Evolutionary conservation across 2,329 filamentous ascomycete species (phyloP).

Genomic region (Aureobasidium sp.): DNA sequence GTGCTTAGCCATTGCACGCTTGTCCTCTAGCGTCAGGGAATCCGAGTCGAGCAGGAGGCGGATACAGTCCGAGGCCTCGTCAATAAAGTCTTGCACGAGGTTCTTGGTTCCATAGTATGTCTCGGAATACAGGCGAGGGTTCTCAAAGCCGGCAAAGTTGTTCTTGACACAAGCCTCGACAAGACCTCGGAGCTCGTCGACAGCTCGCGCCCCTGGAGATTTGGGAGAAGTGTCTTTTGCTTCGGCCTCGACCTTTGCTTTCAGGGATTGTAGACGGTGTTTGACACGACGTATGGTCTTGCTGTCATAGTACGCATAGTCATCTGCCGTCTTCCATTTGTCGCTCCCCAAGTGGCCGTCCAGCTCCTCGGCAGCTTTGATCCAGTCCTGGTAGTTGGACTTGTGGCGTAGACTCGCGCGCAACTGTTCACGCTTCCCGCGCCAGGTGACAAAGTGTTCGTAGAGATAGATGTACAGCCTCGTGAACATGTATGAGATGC

Average conservation of each 20-base stretch:
- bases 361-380: slow-evolving; percentile 67
- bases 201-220: slow-evolving; percentile 40
- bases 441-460: slow-evolving; percentile 86
- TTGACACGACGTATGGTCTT: slow-evolving; percentile 72
- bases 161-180: slow-evolving; percentile 92
- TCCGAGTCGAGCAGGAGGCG: slow-evolving; percentile 61
- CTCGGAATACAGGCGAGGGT: slow-evolving; percentile 88
- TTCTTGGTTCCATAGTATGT: slow-evolving; percentile 98
- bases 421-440: slow-evolving; percentile 66
- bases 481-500: slow-evolving; percentile 69
- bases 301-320: slow-evolving; percentile 76
- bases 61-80: slow-evolving; percentile 68
- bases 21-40: slow-evolving; percentile 63
- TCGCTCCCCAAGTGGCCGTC: slow-evolving; percentile 77
- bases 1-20: slow-evolving; percentile 77
- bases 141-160: slow-evolving; percentile 94
- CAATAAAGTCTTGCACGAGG: slow-evolving; percentile 80
- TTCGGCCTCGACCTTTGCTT: slow-evolving; percentile 48
- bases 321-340: slow-evolving; percentile 67
- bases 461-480: slow-evolving; percentile 86
- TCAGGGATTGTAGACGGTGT: slow-evolving; percentile 62
- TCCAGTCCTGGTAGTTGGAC: slow-evolving; percentile 76
- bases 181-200: slow-evolving; percentile 70
- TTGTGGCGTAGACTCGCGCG: slow-evolving; percentile 65
- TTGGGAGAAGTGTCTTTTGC: slow-evolving; percentile 33